Evolutionary conservation across 768 basidiomycete genomes (phyloP).

Genomic region (Mycena amicta): DNA sequence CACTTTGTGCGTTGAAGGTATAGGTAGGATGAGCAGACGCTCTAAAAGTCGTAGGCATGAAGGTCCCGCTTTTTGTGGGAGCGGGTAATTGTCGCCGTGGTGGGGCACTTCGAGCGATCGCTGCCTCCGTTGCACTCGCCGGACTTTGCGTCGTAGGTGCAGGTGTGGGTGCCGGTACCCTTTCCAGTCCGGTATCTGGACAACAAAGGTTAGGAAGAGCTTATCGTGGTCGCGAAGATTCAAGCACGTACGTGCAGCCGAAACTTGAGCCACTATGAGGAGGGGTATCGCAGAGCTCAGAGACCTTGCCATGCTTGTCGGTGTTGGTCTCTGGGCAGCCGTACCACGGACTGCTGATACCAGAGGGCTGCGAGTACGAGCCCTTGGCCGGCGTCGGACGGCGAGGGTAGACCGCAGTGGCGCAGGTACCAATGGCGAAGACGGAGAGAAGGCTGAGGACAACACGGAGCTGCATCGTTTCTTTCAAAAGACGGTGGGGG

Average conservation of each 20-base stretch:
- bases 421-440: neutral
- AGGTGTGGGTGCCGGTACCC: constrained; percentile 16
- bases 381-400: neutral
- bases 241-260: constrained; percentile 17
- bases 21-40: neutral
- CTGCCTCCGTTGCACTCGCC: neutral
- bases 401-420: neutral
- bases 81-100: neutral
- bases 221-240: neutral
- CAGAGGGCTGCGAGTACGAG: constrained; percentile 2
- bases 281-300: constrained; percentile 12
- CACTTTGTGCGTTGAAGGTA: neutral
- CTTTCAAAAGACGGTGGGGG: neutral
- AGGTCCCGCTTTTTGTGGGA: constrained; percentile 4
- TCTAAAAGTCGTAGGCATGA: neutral
- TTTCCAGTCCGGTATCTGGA: constrained; percentile 9
- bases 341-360: neutral
- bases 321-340: constrained; percentile 7
- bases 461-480: constrained; percentile 12
- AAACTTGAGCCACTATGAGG: constrained; percentile 9
- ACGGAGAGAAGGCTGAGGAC: constrained; percentile 9
- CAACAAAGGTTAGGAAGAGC: neutral
- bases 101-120: constrained; percentile 1
- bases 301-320: neutral
- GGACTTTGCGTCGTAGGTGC: constrained; percentile 10